phyloP scores from a whole-genome alignment of 2,329 filamentous ascomycete species.

The Fusarium torreyae region DNA sequence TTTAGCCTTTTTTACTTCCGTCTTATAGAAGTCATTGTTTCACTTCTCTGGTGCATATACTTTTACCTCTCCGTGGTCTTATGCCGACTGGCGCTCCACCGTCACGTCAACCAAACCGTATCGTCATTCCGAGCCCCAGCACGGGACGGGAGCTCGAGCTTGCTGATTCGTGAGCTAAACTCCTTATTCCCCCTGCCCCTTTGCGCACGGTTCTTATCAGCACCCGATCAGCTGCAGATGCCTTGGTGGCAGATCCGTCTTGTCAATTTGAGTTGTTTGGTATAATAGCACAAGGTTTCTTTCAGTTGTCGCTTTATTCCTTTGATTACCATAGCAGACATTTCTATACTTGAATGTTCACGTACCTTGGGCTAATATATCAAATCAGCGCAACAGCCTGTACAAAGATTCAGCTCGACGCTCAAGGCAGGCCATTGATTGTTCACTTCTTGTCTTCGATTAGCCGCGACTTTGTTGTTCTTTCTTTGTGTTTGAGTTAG shows the following conservation, averaged over 20 bases:
- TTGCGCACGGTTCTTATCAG: slow-evolving; percentile 42
- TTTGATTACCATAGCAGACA: neutral
- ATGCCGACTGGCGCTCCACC: slow-evolving; percentile 35
- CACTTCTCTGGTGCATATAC: neutral
- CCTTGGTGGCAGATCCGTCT: slow-evolving; percentile 26
- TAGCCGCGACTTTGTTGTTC: neutral
- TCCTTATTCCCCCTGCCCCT: slow-evolving; percentile 32
- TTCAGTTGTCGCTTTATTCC: slow-evolving; percentile 9
- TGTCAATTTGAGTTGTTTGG: slow-evolving; percentile 11
- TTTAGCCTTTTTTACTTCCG: slow-evolving; percentile 16
- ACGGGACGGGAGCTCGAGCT: slow-evolving; percentile 38
- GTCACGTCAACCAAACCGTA: slow-evolving; percentile 47
- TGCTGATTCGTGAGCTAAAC: slow-evolving; percentile 39
- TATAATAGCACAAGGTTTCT: slow-evolving; percentile 16
- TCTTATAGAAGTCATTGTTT: slow-evolving; percentile 6
- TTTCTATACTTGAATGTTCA: slow-evolving; percentile 10
- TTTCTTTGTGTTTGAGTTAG: slow-evolving; percentile 6
- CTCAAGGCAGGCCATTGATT: slow-evolving; percentile 9
- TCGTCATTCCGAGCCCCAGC: slow-evolving; percentile 46
- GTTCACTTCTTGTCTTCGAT: neutral
- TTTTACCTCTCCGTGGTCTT: slow-evolving; percentile 7
- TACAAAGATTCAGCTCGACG: slow-evolving; percentile 22
- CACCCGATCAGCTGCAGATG: slow-evolving; percentile 33
- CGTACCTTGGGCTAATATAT: slow-evolving; percentile 20
- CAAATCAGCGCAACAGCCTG: slow-evolving; percentile 11